phyloP scores from a whole-genome alignment of 345 rosid species.

The Eucalyptus viminalis region DNA sequence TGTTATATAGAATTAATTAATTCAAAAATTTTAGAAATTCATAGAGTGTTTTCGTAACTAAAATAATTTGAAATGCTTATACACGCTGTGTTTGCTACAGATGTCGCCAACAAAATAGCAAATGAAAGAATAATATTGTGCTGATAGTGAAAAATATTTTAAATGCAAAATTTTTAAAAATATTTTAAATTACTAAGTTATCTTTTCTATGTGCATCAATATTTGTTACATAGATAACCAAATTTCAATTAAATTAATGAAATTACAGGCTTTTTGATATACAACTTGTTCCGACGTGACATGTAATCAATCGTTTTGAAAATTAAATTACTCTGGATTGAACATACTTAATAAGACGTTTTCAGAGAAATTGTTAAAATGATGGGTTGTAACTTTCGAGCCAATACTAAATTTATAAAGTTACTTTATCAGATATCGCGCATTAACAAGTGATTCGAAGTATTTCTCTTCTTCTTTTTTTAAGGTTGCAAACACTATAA shows the following conservation, averaged over 20 bases:
- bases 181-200: too few species aligned
- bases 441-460: not conserved
- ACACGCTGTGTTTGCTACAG: not conserved
- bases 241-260: too few species aligned
- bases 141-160: not conserved
- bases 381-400: too few species aligned
- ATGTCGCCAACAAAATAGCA: not conserved
- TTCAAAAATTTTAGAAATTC: too few species aligned
- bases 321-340: too few species aligned
- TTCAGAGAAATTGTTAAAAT: too few species aligned
- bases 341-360: not conserved
- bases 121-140: not conserved
- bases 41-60: not conserved
- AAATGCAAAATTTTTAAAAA: too few species aligned
- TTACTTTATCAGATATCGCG: not conserved
- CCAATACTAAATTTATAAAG: not conserved
- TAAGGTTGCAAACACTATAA: too few species aligned
- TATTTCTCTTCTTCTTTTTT: too few species aligned
- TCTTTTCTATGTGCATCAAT: not conserved
- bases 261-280: too few species aligned
- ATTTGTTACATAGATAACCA: not conserved
- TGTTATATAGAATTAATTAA: not conserved
- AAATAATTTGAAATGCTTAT: not conserved
- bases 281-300: accelerated
- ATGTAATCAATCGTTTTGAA: accelerated